Percentiles rank a stretch among this genome's conserved stretches.
Conservation (phyloP, 768 basidiomycete genomes). For the Lyophyllum shimeji region DNA sequence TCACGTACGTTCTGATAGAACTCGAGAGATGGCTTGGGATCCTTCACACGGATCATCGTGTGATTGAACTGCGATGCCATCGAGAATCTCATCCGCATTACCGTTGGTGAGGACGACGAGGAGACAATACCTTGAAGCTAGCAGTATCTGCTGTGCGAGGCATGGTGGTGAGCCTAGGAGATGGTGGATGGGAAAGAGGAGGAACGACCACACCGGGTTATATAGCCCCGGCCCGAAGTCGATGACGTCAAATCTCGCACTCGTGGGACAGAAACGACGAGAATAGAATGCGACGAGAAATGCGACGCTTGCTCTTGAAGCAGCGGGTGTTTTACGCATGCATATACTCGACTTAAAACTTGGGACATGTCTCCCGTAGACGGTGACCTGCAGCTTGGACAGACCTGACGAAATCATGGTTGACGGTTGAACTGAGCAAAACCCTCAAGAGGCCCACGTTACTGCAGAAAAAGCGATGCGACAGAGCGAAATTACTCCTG, state of each 20-base stretch:
- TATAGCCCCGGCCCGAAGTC: background rate
- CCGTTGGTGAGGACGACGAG: background rate
- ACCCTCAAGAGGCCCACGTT: no score
- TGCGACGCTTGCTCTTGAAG: no score
- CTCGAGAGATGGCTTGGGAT: conserved; percentile 74
- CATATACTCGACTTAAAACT: no score
- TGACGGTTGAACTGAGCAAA: no score
- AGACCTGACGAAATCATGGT: no score
- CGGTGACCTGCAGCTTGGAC: no score
- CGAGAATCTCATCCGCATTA: background rate
- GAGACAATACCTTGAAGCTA: conserved; percentile 37
- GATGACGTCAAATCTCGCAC: background rate
- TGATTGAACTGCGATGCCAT: conserved; percentile 66
- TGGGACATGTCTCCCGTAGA: no score
- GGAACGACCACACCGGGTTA: background rate
- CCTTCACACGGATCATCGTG: conserved; percentile 87
- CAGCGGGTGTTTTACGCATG: no score
- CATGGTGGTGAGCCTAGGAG: conserved; percentile 38
- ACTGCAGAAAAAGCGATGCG: no score
- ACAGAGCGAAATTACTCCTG: no score
- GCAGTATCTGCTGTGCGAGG: conserved; percentile 64
- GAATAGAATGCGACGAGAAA: no score
- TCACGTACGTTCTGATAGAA: conserved; percentile 73
- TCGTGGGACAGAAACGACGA: background rate
- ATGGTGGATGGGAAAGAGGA: conserved; percentile 20